phyloP scores from a whole-genome alignment of 75 land plant species.

The Adiantum capillusveneris region DNA sequence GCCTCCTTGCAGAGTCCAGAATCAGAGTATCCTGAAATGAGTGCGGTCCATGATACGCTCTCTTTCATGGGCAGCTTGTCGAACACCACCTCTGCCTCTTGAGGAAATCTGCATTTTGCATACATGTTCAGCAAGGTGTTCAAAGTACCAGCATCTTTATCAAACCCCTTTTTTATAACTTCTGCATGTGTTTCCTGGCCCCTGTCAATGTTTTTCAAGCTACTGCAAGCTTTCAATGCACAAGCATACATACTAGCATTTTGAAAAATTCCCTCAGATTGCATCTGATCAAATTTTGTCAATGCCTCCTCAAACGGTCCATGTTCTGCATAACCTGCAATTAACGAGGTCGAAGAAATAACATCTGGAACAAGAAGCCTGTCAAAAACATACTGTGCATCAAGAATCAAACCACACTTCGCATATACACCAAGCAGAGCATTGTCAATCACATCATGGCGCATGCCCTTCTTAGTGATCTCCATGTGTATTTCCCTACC shows the following conservation, averaged over 20 bases:
- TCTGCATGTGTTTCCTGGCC: constrained; percentile 12
- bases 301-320: constrained; percentile 20
- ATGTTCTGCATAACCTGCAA: constrained; percentile 33
- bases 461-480: constrained; percentile 13
- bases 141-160: not conserved
- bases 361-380: constrained; percentile 45
- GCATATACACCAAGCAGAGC: constrained; percentile 40
- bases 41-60: constrained; percentile 17
- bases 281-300: constrained; percentile 14
- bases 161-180: constrained; percentile 9
- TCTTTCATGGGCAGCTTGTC: constrained; percentile 1
- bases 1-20: constrained; percentile 9
- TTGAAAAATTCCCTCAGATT: constrained; percentile 1
- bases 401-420: constrained; percentile 22
- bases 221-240: constrained; percentile 12
- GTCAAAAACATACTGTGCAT: constrained; percentile 32
- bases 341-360: constrained; percentile 54
- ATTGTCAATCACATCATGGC: constrained; percentile 34
- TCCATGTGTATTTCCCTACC: too few species aligned
- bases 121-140: constrained; percentile 20
- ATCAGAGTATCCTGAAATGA: constrained; percentile 16
- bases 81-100: constrained; percentile 8
- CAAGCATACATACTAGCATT: constrained; percentile 14
- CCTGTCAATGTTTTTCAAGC: not conserved
- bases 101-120: constrained; percentile 10